These are phyloP conservation scores for Russula abietina DNA, from an alignment of 768 basidiomycete genomes.

Conservation along the genomic window DNA sequence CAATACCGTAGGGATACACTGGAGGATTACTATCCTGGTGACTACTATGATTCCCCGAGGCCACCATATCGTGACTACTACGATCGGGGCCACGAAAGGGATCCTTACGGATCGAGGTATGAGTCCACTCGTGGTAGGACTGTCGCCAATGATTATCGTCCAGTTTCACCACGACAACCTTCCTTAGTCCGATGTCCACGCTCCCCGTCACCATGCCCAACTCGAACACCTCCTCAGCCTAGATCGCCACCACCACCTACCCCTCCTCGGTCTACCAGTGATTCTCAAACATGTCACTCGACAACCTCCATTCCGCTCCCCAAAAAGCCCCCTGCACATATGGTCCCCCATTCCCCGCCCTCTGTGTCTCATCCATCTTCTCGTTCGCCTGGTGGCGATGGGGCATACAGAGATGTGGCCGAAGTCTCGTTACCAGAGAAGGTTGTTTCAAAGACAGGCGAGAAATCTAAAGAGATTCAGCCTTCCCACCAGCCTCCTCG, in stretches of 20 bases:
- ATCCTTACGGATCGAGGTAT: conserved; percentile 17
- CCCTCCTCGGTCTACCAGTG: conserved; percentile 24
- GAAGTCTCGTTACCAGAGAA: background rate
- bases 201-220: conserved; percentile 24
- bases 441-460: background rate
- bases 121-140: conserved; percentile 7
- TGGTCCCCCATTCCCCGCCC: background rate
- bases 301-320: conserved; percentile 30
- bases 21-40: conserved; percentile 6
- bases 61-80: conserved; percentile 11
- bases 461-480: conserved; percentile 1
- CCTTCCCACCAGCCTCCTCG: conserved; percentile 25
- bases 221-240: conserved; percentile 22
- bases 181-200: conserved; percentile 20
- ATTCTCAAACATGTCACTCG: conserved; percentile 28
- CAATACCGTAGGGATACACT: conserved; percentile 16
- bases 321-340: conserved; percentile 4
- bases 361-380: conserved; percentile 8
- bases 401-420: background rate
- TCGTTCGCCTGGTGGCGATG: background rate
- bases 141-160: conserved; percentile 23
- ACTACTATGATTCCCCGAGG: conserved; percentile 15
- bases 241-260: conserved; percentile 26
- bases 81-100: conserved; percentile 20
- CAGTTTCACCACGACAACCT: conserved; percentile 25